A percentile compares a stretch with the other conserved stretches of the same genome.
These are phyloP conservation scores for Fusarium haematococcum DNA, from an alignment of 2,329 filamentous ascomycete genomes.

Conservation along the genomic window DNA sequence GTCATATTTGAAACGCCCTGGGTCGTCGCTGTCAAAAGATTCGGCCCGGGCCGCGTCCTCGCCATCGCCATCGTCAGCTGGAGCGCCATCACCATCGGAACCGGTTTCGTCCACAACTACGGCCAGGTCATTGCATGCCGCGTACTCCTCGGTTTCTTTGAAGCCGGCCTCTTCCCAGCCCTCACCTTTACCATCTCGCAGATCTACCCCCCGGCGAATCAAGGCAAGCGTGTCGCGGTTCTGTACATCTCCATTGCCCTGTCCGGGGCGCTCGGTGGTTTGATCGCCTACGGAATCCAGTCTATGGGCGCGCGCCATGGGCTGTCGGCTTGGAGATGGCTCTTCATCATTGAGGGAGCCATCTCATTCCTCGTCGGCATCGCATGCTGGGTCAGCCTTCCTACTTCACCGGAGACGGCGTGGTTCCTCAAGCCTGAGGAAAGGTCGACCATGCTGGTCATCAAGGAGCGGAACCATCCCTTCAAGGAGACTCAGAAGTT, in stretches of 20 bases:
- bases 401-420: conserved; percentile 57
- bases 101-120: conserved; percentile 47
- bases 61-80: conserved; percentile 49
- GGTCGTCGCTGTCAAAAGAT: conserved; percentile 48
- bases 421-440: conserved; percentile 58
- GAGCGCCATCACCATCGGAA: conserved; percentile 48
- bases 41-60: conserved; percentile 43
- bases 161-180: conserved; percentile 50
- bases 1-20: conserved; percentile 48
- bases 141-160: conserved; percentile 50
- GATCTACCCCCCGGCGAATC: conserved; percentile 49
- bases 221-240: conserved; percentile 48
- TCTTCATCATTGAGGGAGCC: conserved; percentile 60
- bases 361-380: conserved; percentile 48
- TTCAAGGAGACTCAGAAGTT: conserved; percentile 38
- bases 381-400: conserved; percentile 55
- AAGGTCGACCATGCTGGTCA: conserved; percentile 44
- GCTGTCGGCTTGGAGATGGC: conserved; percentile 63
- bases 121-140: conserved; percentile 42
- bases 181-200: conserved; percentile 49
- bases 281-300: conserved; percentile 48
- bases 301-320: conserved; percentile 58
- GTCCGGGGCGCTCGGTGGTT: conserved; percentile 47
- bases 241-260: conserved; percentile 48
- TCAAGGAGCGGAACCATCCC: conserved; percentile 42